Evolutionary conservation across 192 early-diverging fungal genomes (phyloP).

Genomic region (Coemansia sp.): DNA sequence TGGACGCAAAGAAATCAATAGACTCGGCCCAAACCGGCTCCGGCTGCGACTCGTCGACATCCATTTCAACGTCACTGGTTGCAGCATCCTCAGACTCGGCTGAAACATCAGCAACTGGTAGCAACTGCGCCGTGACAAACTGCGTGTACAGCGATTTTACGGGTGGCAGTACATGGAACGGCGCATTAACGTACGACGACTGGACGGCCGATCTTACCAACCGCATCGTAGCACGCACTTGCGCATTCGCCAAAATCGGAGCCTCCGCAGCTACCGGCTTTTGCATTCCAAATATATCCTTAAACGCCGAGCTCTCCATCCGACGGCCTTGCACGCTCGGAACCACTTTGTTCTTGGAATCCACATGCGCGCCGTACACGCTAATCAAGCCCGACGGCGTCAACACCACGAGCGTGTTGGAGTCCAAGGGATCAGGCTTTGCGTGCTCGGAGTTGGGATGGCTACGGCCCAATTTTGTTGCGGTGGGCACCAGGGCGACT

Average conservation of each 20-base stretch:
- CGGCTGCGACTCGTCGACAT: neutral
- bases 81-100: neutral
- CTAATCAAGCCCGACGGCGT: slow-evolving; percentile 35
- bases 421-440: slow-evolving; percentile 31
- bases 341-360: neutral
- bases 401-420: slow-evolving; percentile 37
- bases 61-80: slow-evolving; percentile 12
- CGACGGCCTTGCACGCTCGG: neutral
- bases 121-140: slow-evolving; percentile 46
- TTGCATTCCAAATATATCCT: slow-evolving; percentile 42
- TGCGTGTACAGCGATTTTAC: slow-evolving; percentile 53
- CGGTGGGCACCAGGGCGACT: slow-evolving; percentile 27
- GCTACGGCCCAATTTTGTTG: slow-evolving; percentile 5
- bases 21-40: neutral
- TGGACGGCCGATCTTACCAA: slow-evolving; percentile 50
- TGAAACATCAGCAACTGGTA: neutral
- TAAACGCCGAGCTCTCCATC: slow-evolving; percentile 36
- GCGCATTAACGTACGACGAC: slow-evolving; percentile 50
- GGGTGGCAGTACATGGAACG: slow-evolving; percentile 60
- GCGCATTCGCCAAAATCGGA: slow-evolving; percentile 2
- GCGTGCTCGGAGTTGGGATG: slow-evolving; percentile 19
- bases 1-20: slow-evolving; percentile 9
- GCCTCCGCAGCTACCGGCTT: slow-evolving; percentile 13
- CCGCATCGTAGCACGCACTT: slow-evolving; percentile 42
- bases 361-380: slow-evolving; percentile 27